phyloP scores from a whole-genome alignment of 2,329 filamentous ascomycete species.

The Lasiodiplodia hormozganensis region DNA sequence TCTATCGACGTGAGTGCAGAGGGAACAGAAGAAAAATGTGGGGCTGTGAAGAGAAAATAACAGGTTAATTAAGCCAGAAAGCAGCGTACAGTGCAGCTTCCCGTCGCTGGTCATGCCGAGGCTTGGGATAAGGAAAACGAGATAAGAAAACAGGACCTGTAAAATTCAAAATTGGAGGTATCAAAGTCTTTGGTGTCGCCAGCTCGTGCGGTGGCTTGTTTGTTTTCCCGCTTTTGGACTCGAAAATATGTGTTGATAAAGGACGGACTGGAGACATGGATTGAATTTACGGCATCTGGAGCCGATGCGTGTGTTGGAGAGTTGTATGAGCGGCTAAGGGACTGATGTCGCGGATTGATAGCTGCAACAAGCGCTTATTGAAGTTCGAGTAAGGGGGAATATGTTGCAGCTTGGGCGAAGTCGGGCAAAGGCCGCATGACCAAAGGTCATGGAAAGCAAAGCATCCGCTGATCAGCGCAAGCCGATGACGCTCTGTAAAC shows the following conservation, averaged over 20 bases:
- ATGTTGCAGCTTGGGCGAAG: conserved; percentile 6
- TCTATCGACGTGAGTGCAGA: conserved; percentile 5
- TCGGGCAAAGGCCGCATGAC: conserved; percentile 11
- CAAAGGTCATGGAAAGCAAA: background rate
- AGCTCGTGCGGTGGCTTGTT: conserved; percentile 9
- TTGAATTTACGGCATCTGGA: background rate
- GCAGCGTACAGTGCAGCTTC: background rate
- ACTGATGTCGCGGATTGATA: background rate
- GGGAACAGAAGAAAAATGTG: background rate
- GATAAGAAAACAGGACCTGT: background rate
- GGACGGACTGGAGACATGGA: conserved; percentile 2
- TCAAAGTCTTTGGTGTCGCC: conserved; percentile 13
- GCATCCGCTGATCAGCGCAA: conserved; percentile 63
- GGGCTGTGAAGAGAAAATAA: background rate
- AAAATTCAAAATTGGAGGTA: conserved; percentile 17
- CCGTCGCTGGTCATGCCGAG: conserved; percentile 1
- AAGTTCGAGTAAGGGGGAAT: conserved; percentile 4
- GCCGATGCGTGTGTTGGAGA: background rate
- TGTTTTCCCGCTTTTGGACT: conserved; percentile 19
- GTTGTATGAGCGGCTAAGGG: background rate
- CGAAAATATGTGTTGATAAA: conserved; percentile 5
- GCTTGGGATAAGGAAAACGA: background rate
- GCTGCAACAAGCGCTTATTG: conserved; percentile 8
- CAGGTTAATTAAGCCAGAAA: background rate
- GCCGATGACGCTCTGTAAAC: conserved; percentile 77